Conservation (phyloP, 805 yeast genomes). For the Jamesozyma gamospora region DNA sequence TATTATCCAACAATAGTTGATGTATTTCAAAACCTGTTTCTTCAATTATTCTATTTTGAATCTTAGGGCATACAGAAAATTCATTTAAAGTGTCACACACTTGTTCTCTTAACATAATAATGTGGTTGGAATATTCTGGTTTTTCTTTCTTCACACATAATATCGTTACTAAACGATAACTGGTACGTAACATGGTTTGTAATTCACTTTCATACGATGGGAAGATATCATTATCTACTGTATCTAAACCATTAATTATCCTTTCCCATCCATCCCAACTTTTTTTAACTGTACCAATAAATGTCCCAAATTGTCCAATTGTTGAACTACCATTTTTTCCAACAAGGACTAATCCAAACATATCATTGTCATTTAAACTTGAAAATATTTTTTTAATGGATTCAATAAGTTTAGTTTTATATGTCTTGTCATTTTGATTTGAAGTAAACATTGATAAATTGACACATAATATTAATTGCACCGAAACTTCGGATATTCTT, state of each 20-base stretch:
- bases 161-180: conserved; percentile 14
- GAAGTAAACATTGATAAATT: conserved; percentile 21
- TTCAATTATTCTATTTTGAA: background rate
- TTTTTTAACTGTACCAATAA: conserved; percentile 36
- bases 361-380: conserved; percentile 31
- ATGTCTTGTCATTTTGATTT: conserved; percentile 22
- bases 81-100: background rate
- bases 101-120: background rate
- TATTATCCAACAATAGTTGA: background rate
- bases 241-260: conserved; percentile 31
- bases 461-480: conserved; percentile 36
- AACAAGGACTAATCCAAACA: conserved; percentile 38
- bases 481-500: conserved; percentile 17
- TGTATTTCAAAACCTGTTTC: background rate
- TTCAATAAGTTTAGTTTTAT: conserved; percentile 18
- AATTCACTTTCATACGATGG: conserved; percentile 10
- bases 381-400: conserved; percentile 24
- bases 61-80: background rate
- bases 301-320: conserved; percentile 32
- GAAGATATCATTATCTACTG: conserved; percentile 15
- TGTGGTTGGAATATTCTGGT: background rate
- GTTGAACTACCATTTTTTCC: conserved; percentile 37
- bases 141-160: background rate
- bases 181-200: conserved; percentile 16
- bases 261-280: conserved; percentile 43